phyloP scores from a whole-genome alignment of 805 yeast species.

The Barnettozyma botsteinii region DNA sequence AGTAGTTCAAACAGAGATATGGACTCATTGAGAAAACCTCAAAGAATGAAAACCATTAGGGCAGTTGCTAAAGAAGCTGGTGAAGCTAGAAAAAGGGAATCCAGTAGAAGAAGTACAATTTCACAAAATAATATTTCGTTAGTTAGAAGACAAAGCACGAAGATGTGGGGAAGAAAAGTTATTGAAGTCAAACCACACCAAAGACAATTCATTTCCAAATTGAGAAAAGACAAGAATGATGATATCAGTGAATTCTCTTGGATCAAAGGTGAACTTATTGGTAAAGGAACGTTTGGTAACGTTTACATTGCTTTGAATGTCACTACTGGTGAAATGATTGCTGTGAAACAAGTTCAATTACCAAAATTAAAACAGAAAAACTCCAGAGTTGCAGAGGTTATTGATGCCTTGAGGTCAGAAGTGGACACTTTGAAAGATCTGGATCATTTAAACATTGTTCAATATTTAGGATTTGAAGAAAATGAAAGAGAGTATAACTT shows the following conservation, averaged over 20 bases:
- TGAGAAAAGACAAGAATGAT: constrained; percentile 55
- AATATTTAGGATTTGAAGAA: constrained; percentile 89
- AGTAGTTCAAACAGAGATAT: constrained; percentile 16
- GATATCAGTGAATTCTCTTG: constrained; percentile 85
- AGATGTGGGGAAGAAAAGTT: constrained; percentile 95
- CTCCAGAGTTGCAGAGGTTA: constrained; percentile 49
- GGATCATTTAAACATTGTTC: constrained; percentile 92
- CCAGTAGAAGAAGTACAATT: constrained; percentile 16
- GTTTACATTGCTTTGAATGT: constrained; percentile 89
- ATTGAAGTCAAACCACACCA: constrained; percentile 81
- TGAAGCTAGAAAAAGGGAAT: constrained; percentile 45
- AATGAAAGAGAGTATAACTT: constrained; percentile 68
- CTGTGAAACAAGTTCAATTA: constrained; percentile 89
- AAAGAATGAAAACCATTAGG: constrained; percentile 85
- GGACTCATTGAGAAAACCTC: constrained; percentile 28
- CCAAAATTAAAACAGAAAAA: constrained; percentile 38
- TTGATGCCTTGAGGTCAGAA: constrained; percentile 82
- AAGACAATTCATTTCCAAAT: constrained; percentile 52
- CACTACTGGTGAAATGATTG: constrained; percentile 97
- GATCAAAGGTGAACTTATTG: constrained; percentile 96
- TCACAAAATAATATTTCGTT: constrained; percentile 25
- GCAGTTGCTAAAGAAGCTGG: constrained; percentile 90
- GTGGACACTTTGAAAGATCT: constrained; percentile 91
- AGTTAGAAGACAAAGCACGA: constrained; percentile 75
- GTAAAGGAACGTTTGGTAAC: constrained; percentile 94